These are phyloP conservation scores for Monosporozyma servazzii DNA, from an alignment of 805 yeast species.

Conservation along the genomic window DNA sequence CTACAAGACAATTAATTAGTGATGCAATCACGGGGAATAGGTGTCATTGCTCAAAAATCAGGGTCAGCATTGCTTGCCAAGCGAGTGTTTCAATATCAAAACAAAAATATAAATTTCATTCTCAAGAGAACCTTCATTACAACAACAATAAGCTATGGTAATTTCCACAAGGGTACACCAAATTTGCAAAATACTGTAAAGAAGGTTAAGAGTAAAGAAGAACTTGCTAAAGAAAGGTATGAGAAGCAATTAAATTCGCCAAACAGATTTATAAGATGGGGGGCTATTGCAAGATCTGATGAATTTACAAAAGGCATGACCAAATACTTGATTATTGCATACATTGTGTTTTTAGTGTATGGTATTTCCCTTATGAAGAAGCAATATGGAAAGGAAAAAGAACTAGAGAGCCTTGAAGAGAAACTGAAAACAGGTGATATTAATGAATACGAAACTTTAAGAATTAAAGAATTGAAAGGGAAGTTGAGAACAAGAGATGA, in stretches of 20 bases:
- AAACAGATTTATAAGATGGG: conserved; percentile 38
- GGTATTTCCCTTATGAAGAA: conserved; percentile 62
- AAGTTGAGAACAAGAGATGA: conserved; percentile 56
- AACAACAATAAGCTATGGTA: background rate
- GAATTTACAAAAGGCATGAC: conserved; percentile 57
- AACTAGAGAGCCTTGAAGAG: conserved; percentile 36
- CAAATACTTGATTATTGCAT: conserved; percentile 52
- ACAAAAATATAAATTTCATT: background rate
- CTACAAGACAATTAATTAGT: background rate
- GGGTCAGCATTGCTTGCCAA: background rate
- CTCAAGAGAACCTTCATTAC: background rate
- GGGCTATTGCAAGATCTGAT: conserved; percentile 44
- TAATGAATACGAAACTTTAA: conserved; percentile 55
- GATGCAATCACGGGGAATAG: background rate
- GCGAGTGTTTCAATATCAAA: background rate
- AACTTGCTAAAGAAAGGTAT: conserved; percentile 20
- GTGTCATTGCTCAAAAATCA: background rate
- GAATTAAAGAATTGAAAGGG: conserved; percentile 52
- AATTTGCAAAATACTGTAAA: background rate
- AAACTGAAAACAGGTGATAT: conserved; percentile 29
- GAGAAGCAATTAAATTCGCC: conserved; percentile 30
- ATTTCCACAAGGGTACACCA: background rate
- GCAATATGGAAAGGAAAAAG: conserved; percentile 55
- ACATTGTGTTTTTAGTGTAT: conserved; percentile 45
- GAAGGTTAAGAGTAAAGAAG: conserved; percentile 26